Percentiles rank a stretch among this genome's conserved stretches.
Conservation (phyloP, 2,329 filamentous ascomycete genomes). For the Iodosphaeria phyllophila region DNA sequence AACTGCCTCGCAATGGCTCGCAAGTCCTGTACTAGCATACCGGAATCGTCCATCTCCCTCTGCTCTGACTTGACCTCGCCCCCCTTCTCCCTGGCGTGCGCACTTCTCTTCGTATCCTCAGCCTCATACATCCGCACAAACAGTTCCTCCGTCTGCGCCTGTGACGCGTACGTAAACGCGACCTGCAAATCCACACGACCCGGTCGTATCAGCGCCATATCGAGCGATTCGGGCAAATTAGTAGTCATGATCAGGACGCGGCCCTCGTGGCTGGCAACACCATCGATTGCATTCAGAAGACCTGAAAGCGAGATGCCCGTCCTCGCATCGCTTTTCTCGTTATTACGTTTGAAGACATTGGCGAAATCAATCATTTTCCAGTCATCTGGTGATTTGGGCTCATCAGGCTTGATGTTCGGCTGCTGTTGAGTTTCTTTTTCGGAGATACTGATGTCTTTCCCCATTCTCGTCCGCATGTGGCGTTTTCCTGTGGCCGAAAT, state of each 20-base stretch:
- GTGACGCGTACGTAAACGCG: constrained; percentile 38
- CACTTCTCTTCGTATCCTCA: constrained; percentile 11
- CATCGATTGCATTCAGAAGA: constrained; percentile 68
- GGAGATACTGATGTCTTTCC: constrained; percentile 3
- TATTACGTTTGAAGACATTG: constrained; percentile 22
- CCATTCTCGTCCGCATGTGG: no score
- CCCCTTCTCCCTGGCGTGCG: background rate
- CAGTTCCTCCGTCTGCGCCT: constrained; percentile 33
- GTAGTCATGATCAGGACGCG: constrained; percentile 70
- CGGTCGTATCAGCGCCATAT: constrained; percentile 55
- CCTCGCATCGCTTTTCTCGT: constrained; percentile 18
- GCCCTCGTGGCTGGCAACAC: constrained; percentile 62
- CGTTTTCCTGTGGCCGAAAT: no score
- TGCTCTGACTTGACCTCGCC: background rate
- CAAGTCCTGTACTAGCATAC: constrained; percentile 21
- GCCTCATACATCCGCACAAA: constrained; percentile 43
- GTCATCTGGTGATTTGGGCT: no score
- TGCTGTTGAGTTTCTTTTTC: constrained; percentile 4
- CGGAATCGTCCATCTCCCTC: constrained; percentile 5
- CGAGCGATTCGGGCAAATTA: constrained; percentile 55
- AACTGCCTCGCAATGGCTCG: constrained; percentile 27
- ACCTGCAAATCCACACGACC: constrained; percentile 57
- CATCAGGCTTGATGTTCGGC: no score
- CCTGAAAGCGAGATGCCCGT: constrained; percentile 56
- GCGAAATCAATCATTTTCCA: constrained; percentile 22